These are phyloP conservation scores for Lachnellula hyalina DNA, from an alignment of 2,329 filamentous ascomycete genomes.

Conservation along the genomic window DNA sequence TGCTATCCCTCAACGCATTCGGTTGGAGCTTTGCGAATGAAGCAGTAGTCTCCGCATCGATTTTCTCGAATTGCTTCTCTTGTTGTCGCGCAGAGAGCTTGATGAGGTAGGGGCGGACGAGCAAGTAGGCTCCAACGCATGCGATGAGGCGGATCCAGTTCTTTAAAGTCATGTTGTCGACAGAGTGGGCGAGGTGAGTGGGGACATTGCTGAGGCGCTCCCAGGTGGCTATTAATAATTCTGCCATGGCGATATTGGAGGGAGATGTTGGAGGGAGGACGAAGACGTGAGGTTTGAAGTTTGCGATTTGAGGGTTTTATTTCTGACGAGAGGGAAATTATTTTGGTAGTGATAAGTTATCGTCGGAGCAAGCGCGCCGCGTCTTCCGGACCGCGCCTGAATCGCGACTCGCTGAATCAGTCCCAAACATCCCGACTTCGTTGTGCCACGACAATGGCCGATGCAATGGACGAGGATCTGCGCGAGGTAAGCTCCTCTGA, in stretches of 20 bases:
- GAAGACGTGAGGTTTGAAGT: neutral
- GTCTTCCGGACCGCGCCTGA: no score
- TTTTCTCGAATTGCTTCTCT: constrained; percentile 55
- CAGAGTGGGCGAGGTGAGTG: constrained; percentile 45
- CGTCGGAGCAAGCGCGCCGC: no score
- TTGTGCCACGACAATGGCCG: constrained; percentile 12
- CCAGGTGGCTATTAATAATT: constrained; percentile 1
- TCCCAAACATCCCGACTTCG: no score
- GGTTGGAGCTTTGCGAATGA: constrained; percentile 52
- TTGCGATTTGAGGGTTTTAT: neutral
- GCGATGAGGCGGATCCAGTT: constrained; percentile 64
- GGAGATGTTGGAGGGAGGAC: neutral
- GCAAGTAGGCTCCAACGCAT: constrained; percentile 66
- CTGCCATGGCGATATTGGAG: neutral
- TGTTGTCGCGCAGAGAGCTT: constrained; percentile 60
- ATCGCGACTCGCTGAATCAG: no score
- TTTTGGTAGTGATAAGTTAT: no score
- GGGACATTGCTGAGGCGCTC: constrained; percentile 28
- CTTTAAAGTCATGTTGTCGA: constrained; percentile 46
- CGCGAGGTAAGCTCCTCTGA: constrained; percentile 14
- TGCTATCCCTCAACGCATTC: constrained; percentile 54
- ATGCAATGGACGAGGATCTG: constrained; percentile 21
- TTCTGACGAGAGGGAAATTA: neutral
- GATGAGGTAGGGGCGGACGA: constrained; percentile 70
- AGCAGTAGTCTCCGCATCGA: constrained; percentile 30